These are phyloP conservation scores for Oligophagozyma castellii DNA, from an alignment of 1,139 yeast species.

Conservation along the genomic window DNA sequence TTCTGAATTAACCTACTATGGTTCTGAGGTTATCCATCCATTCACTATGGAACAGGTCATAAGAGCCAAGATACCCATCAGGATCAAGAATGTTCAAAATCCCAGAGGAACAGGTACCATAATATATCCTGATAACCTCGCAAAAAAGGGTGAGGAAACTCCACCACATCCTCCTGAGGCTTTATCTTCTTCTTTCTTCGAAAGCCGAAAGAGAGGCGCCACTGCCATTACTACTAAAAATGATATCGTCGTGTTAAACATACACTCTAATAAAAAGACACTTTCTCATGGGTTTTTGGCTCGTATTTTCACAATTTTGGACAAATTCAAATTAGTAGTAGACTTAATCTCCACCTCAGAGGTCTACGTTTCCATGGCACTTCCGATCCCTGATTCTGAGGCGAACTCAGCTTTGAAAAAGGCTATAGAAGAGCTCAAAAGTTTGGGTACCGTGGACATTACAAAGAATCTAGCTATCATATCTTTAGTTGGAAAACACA, in stretches of 20 bases:
- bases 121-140: conserved; percentile 81
- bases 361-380: conserved; percentile 96
- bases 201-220: conserved; percentile 55
- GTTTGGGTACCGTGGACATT: conserved; percentile 79
- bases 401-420: conserved; percentile 38
- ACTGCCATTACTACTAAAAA: conserved; percentile 95
- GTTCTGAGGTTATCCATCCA: conserved; percentile 96
- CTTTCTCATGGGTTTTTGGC: conserved; percentile 93
- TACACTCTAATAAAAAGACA: conserved; percentile 87
- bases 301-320: conserved; percentile 73
- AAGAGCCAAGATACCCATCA: conserved; percentile 86
- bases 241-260: conserved; percentile 80
- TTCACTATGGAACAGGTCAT: conserved; percentile 99
- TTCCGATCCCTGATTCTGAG: conserved; percentile 65
- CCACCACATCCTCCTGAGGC: conserved; percentile 94
- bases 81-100: conserved; percentile 90
- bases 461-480: conserved; percentile 81
- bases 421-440: conserved; percentile 65
- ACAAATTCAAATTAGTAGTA: conserved; percentile 74
- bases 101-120: conserved; percentile 86
- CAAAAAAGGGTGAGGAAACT: conserved; percentile 72
- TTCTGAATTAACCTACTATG: conserved; percentile 92
- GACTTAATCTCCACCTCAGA: conserved; percentile 94
- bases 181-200: conserved; percentile 32
- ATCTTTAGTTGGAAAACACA: conserved; percentile 89